A percentile compares a stretch with the other conserved stretches of the same genome.
These are phyloP conservation scores for Chernovozyma sophiae-reginae DNA, from an alignment of 1,139 yeast species.

Conservation along the genomic window DNA sequence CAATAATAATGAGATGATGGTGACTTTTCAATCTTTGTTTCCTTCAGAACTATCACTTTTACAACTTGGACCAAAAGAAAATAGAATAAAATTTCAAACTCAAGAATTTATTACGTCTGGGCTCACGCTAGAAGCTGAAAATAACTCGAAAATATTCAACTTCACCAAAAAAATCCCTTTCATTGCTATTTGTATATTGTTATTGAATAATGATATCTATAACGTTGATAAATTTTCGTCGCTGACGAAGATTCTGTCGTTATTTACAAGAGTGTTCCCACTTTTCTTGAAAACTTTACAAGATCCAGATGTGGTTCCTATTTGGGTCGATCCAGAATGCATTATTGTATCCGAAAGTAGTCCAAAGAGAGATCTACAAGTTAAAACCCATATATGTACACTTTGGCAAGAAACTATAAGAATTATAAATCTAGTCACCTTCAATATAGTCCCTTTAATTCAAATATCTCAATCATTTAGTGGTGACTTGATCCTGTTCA, in stretches of 20 bases:
- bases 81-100: conserved; percentile 8
- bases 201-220: conserved; percentile 1
- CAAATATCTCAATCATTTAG: conserved; percentile 22
- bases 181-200: conserved; percentile 4
- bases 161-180: conserved; percentile 3
- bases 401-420: conserved; percentile 37
- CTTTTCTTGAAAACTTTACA: conserved; percentile 1
- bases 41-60: conserved; percentile 21
- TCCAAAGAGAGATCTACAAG: conserved; percentile 18
- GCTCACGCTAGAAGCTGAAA: not conserved
- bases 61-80: conserved; percentile 16
- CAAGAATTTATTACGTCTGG: conserved; percentile 2
- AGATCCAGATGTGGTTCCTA: conserved; percentile 13
- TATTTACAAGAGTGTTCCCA: conserved; percentile 3
- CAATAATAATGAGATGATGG: conserved; percentile 7
- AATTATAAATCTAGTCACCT: conserved; percentile 27
- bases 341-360: conserved; percentile 18
- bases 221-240: not conserved
- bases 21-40: conserved; percentile 20
- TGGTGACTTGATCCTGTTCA: conserved; percentile 16
- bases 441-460: conserved; percentile 24
- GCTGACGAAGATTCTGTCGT: not conserved
- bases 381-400: conserved; percentile 31
- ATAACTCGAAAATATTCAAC: not conserved
- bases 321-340: conserved; percentile 38